Percentiles rank a stretch among this genome's conserved stretches.
Evolutionary conservation across 2,329 filamentous ascomycete genomes (phyloP).

Genomic region (Lachnellula occidentalis): DNA sequence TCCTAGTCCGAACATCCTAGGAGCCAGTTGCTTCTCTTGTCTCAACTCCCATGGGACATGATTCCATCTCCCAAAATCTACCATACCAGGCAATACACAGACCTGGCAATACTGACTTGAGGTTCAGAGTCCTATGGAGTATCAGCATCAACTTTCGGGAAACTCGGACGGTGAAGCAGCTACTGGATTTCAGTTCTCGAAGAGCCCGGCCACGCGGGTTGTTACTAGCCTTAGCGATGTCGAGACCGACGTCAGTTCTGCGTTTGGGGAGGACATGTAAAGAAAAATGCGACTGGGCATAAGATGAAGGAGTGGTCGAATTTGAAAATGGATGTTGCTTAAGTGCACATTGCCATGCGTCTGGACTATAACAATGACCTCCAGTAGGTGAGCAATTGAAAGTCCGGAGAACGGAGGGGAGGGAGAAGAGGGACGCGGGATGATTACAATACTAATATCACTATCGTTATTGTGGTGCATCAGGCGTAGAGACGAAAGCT

Average conservation of each 20-base stretch:
- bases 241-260: slow-evolving; percentile 8
- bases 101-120: background rate
- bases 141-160: background rate
- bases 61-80: too few relatives aligned
- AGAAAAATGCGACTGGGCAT: background rate
- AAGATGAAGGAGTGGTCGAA: too few relatives aligned
- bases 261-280: slow-evolving; percentile 8
- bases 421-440: background rate
- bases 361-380: too few relatives aligned
- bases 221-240: slow-evolving; percentile 2
- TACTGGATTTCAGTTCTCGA: background rate
- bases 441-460: background rate
- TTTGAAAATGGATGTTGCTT: too few relatives aligned
- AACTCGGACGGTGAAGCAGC: background rate
- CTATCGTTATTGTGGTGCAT: background rate
- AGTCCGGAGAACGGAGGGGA: background rate
- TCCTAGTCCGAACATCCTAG: too few relatives aligned
- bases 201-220: background rate
- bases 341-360: too few relatives aligned
- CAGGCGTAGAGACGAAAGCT: background rate
- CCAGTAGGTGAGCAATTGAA: background rate
- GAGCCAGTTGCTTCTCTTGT: too few relatives aligned
- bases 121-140: background rate
- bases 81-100: background rate
- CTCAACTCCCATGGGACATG: too few relatives aligned